Evolutionary conservation across 2,329 filamentous ascomycete species (phyloP), one percentile per base, ranked within the genome.

Genomic region (Talaromyces funiculosus): DNA sequence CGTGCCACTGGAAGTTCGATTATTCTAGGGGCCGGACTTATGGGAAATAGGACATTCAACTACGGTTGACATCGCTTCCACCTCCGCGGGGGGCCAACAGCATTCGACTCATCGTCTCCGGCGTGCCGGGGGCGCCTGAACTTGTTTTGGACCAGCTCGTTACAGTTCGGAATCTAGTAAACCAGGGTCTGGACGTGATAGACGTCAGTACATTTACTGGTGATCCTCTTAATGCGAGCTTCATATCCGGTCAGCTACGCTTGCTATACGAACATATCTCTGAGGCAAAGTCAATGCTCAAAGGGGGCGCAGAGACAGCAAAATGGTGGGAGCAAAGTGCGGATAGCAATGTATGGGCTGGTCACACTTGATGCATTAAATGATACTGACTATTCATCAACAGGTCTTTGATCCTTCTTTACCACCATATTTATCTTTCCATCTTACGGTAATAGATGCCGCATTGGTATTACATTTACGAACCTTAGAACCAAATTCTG

Each of bases 141-240:
- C 77, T 89, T 33, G 76, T 83, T 14, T 82, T 97, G 55, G 81
- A 84, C 16, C 86, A 92, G 62, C 82, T 97, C 56, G 85, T 86
- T 20, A 78, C 83, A 10, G 84, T 94, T 12, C 85, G 90, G 64
- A 85, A 86, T n/a, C 81, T 92, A 42, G 87, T 97, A 66, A 93
- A 89, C 63, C 85, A 90, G 68, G 88, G 90, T 61, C 84, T 97
- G 64, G 90, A 95, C 73, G 85, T 96, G 51, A 86, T 96, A 54
- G 85, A 88, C 67, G 83, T 95, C 16, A 90, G 88, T 47, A 82
- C 88, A 29, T 88, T 86, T 79, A 89, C 88, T 37, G 86, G 87
- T 16, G 84, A 90, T 69, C 78, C 81, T n/a, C 79, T 77, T 49
- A 80, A 84, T 67, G 81, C 82, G 53, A 75, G 78, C 67, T 83